Evolutionary conservation across 352 stramenopile species (phyloP).

Genomic region (Pythium rishiriense): DNA sequence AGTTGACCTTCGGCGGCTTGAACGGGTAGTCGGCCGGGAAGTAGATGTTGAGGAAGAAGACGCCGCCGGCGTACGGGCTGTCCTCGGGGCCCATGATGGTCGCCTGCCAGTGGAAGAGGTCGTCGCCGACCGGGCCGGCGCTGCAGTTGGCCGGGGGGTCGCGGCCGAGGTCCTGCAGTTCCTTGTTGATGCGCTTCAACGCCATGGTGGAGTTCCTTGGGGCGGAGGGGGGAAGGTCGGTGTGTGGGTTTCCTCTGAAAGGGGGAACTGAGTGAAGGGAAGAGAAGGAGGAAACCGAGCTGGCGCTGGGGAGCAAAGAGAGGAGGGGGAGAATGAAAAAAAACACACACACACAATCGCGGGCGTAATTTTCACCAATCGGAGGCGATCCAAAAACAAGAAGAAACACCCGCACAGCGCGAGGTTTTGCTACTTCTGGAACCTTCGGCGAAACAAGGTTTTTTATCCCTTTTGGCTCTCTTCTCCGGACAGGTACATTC

Average conservation of each 20-base stretch:
- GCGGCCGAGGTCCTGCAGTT: slow-evolving; percentile 92
- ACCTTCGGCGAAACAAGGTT: slow-evolving; percentile 31
- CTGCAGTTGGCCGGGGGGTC: slow-evolving; percentile 99
- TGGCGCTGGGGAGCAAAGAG: background rate
- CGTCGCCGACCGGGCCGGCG: slow-evolving; percentile 96
- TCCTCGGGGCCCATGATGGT: slow-evolving; percentile 99
- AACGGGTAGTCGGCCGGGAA: slow-evolving; percentile 99
- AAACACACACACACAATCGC: slow-evolving; percentile 4
- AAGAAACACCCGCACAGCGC: slow-evolving; percentile 22
- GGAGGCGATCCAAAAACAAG: slow-evolving; percentile 17
- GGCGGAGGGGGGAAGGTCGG: background rate
- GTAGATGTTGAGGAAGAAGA: slow-evolving; percentile 99
- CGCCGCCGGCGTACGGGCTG: slow-evolving; percentile 96
- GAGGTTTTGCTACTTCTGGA: slow-evolving; percentile 34
- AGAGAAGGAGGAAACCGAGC: slow-evolving; percentile 16
- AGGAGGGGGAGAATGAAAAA: slow-evolving; percentile 12
- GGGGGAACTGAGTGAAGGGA: slow-evolving; percentile 28
- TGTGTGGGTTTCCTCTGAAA: slow-evolving; percentile 32
- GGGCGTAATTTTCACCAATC: slow-evolving; percentile 18
- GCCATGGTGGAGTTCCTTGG: slow-evolving; percentile 58
- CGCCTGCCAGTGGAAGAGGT: slow-evolving; percentile 98
- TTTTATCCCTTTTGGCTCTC: slow-evolving; percentile 9
- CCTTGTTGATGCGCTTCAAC: slow-evolving; percentile 96
- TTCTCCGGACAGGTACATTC: background rate
- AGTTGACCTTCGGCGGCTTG: slow-evolving; percentile 98